Evolutionary conservation across 78 protist species (phyloP).

Genomic region (Protostelium mycophagum): DNA sequence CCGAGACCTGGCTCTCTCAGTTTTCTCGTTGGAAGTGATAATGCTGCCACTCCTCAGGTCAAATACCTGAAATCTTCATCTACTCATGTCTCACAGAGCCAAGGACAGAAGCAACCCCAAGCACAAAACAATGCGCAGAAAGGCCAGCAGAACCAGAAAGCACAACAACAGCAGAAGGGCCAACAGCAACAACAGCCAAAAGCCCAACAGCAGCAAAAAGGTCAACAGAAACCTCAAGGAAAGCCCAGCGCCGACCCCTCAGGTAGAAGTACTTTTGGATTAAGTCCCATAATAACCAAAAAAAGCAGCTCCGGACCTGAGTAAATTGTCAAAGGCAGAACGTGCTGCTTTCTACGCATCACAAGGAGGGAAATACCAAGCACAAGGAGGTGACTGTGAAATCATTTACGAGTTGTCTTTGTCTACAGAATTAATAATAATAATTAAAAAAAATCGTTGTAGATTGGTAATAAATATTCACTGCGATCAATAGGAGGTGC

Average conservation of each 20-base stretch:
- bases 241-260: too few species aligned
- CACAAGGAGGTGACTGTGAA: background rate
- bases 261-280: too few species aligned
- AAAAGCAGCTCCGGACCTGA: background rate
- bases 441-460: too few species aligned
- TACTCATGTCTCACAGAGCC: background rate
- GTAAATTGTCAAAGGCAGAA: background rate
- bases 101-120: background rate
- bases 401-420: too few species aligned
- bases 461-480: too few species aligned
- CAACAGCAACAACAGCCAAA: background rate
- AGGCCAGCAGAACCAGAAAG: conserved; percentile 1
- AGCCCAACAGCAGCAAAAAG: background rate
- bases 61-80: background rate
- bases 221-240: background rate
- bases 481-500: background rate
- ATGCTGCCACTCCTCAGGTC: background rate
- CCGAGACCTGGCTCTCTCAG: background rate
- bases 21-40: background rate
- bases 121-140: background rate
- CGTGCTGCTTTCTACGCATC: background rate
- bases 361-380: background rate
- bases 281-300: background rate
- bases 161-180: background rate
- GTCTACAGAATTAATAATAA: too few species aligned